Percentiles rank a stretch among this genome's conserved stretches.
Conservation (phyloP, 805 yeast genomes). For the Metschnikowia cerradonensis region DNA sequence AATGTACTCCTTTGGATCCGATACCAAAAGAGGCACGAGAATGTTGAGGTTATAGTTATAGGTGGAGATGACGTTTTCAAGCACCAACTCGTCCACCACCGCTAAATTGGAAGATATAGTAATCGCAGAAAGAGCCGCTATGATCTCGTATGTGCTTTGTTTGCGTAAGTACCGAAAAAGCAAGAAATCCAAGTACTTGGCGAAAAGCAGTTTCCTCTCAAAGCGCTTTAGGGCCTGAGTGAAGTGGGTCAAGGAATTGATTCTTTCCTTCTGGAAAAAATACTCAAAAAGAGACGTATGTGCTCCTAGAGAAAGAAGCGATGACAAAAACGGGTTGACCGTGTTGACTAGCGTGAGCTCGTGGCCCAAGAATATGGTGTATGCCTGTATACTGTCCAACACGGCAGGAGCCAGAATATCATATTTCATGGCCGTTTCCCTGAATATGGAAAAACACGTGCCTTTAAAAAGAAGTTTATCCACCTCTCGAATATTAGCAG, state of each 20-base stretch:
- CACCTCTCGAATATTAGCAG: slow-evolving; percentile 25
- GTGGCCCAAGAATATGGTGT: slow-evolving; percentile 18
- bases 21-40: slow-evolving; percentile 10
- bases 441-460: slow-evolving; percentile 21
- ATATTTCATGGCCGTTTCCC: slow-evolving; percentile 20
- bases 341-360: slow-evolving; percentile 17
- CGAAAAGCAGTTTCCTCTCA: slow-evolving; percentile 23
- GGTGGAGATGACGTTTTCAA: slow-evolving; percentile 19
- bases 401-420: slow-evolving; percentile 12
- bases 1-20: neutral
- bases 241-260: neutral
- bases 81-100: slow-evolving; percentile 18
- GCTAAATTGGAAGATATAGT: slow-evolving; percentile 11
- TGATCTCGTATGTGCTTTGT: slow-evolving; percentile 4
- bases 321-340: slow-evolving; percentile 17
- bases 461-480: slow-evolving; percentile 39
- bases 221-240: slow-evolving; percentile 21
- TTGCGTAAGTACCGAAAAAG: slow-evolving; percentile 8
- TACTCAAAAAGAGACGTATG: slow-evolving; percentile 20
- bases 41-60: slow-evolving; percentile 11
- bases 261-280: slow-evolving; percentile 17
- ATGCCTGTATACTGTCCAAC: slow-evolving; percentile 17
- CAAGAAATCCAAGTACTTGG: slow-evolving; percentile 15
- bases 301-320: slow-evolving; percentile 23
- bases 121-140: slow-evolving; percentile 19